A percentile compares a stretch with the other conserved stretches of the same genome.
Evolutionary conservation across 2,329 filamentous ascomycete species (phyloP).

Genomic region (Diaporthe caulivora): DNA sequence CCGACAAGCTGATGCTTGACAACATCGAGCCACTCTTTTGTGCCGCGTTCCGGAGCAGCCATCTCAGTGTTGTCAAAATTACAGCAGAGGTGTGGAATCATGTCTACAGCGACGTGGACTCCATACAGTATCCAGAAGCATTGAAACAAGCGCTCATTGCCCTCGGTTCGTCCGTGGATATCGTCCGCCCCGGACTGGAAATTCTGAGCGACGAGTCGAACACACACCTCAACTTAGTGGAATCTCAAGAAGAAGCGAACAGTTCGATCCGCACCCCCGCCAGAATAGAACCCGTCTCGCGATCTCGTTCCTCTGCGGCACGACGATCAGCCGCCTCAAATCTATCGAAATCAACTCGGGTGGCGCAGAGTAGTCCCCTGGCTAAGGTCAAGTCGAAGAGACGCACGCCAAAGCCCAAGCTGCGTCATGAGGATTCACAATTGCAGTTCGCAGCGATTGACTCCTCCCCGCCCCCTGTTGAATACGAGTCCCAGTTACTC

Average conservation of each 20-base stretch:
- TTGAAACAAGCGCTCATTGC: constrained; percentile 73
- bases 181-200: constrained; percentile 59
- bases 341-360: constrained; percentile 49
- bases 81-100: constrained; percentile 74
- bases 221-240: constrained; percentile 57
- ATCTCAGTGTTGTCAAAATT: constrained; percentile 63
- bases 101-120: constrained; percentile 71
- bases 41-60: constrained; percentile 70
- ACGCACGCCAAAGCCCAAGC: constrained; percentile 60
- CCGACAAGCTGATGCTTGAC: constrained; percentile 60
- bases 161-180: constrained; percentile 66
- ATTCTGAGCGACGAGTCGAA: constrained; percentile 53
- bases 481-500: constrained; percentile 76
- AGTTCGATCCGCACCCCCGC: constrained; percentile 46
- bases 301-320: constrained; percentile 43
- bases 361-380: constrained; percentile 45
- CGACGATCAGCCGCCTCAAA: constrained; percentile 49
- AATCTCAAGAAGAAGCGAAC: constrained; percentile 62
- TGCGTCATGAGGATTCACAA: constrained; percentile 86
- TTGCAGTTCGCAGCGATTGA: constrained; percentile 80
- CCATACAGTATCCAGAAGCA: constrained; percentile 72
- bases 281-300: constrained; percentile 42
- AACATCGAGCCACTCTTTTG: constrained; percentile 67
- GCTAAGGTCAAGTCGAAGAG: constrained; percentile 47
- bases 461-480: constrained; percentile 64